Conservation (phyloP, 345 rosid genomes). For the Citrus trifoliata region DNA sequence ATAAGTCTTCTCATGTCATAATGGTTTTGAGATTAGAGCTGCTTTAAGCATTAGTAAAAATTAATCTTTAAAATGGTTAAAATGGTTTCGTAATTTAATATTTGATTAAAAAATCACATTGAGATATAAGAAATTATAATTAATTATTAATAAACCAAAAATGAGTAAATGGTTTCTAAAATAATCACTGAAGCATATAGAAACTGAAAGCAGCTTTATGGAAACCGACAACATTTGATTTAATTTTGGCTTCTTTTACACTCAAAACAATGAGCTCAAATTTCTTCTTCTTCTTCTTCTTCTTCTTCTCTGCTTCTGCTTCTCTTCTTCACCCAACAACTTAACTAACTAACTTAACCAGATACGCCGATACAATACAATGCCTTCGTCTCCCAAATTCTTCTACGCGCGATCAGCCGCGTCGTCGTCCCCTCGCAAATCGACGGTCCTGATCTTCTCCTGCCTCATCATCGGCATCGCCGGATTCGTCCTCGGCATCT, state of each 20-base stretch:
- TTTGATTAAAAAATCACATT: too few relatives aligned
- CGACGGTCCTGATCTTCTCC: constrained; percentile 41
- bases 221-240: neutral
- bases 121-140: neutral
- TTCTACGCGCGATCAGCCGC: constrained; percentile 45
- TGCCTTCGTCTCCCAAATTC: constrained; percentile 77
- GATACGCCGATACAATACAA: constrained; percentile 5
- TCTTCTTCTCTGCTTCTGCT: neutral
- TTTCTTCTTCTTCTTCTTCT: neutral
- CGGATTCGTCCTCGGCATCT: constrained; percentile 64
- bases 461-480: constrained; percentile 55
- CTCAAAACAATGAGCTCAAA: neutral
- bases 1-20: too few relatives aligned
- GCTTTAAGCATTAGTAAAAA: too few relatives aligned
- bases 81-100: neutral
- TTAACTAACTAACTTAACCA: too few relatives aligned
- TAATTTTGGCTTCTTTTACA: neutral
- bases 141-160: neutral
- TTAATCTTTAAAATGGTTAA: too few relatives aligned
- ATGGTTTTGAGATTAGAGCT: too few relatives aligned
- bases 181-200: neutral
- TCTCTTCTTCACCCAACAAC: neutral
- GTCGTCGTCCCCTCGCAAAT: constrained; percentile 37
- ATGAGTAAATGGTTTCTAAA: neutral
- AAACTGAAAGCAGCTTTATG: neutral